phyloP scores from a whole-genome alignment of 257 asterid species.

The Solanum dulcamara region DNA sequence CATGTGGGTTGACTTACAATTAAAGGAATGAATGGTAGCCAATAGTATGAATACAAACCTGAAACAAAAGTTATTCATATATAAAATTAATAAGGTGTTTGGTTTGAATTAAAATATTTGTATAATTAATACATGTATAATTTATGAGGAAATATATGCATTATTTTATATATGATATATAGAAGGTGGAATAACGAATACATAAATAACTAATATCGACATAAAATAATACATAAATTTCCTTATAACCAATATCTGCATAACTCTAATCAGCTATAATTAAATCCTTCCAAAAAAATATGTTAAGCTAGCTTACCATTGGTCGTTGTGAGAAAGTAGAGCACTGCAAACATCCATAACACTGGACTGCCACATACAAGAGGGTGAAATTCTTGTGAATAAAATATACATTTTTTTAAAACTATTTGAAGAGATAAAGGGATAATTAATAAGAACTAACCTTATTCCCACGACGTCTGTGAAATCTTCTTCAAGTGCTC shows the following conservation, averaged over 20 bases:
- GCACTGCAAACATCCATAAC: not conserved
- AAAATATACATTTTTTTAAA: not conserved
- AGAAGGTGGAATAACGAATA: no score
- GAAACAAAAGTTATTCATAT: no score
- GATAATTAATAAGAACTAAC: not conserved
- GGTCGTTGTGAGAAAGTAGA: not conserved
- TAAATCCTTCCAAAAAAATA: no score
- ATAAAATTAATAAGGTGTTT: not conserved
- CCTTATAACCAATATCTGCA: no score
- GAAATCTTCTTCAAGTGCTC: conserved; percentile 14
- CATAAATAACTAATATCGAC: no score
- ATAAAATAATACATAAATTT: no score
- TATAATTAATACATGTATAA: no score
- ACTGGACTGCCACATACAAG: not conserved
- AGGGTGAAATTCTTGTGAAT: not conserved
- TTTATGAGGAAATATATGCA: no score
- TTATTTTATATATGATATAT: no score
- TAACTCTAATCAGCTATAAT: not conserved
- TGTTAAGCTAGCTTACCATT: not conserved
- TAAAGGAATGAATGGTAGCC: conserved; percentile 5
- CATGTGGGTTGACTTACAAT: not conserved
- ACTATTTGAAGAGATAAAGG: not conserved
- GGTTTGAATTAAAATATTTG: not conserved
- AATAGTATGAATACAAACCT: not conserved
- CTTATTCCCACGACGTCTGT: conserved; percentile 10